Percentiles rank a stretch among this genome's conserved stretches.
Evolutionary conservation across 2,329 filamentous ascomycete species (phyloP).

Genomic region (Fragosphaeria purpurea): DNA sequence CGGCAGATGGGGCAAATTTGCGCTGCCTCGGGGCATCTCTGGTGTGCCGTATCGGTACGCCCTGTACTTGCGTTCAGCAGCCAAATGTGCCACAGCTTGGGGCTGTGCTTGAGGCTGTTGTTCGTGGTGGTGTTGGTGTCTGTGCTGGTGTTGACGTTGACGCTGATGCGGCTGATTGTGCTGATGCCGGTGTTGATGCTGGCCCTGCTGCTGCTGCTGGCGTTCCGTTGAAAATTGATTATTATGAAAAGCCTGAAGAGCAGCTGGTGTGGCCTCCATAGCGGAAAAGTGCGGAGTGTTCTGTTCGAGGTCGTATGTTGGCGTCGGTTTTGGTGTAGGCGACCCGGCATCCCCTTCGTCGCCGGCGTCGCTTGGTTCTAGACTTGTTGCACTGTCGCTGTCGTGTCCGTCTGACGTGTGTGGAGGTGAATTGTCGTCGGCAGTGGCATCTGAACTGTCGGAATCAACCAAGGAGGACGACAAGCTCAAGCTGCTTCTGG

Average conservation of each 20-base stretch:
- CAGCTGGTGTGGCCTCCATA: background rate
- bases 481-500: background rate
- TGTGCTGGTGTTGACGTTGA: background rate
- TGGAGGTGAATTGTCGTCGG: slow-evolving; percentile 16
- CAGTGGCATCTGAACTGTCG: slow-evolving; percentile 22
- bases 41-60: slow-evolving; percentile 29
- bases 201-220: too few species aligned
- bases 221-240: too few species aligned
- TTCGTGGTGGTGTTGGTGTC: background rate
- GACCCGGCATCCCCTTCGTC: slow-evolving; percentile 13
- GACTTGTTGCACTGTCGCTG: slow-evolving; percentile 35
- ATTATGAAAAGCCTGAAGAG: too few species aligned
- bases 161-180: background rate
- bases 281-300: background rate
- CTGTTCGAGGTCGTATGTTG: slow-evolving; percentile 6
- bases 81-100: background rate
- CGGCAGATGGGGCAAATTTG: slow-evolving; percentile 26
- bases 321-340: slow-evolving; percentile 14
- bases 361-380: slow-evolving; percentile 29
- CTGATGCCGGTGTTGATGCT: too few species aligned
- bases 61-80: slow-evolving; percentile 1
- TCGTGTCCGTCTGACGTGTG: slow-evolving; percentile 22
- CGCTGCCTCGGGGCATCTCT: slow-evolving; percentile 31
- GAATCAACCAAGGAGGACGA: background rate
- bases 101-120: background rate